Evolutionary conservation across 352 stramenopile genomes (phyloP), one percentile per base, ranked within the genome.

Genomic region (Phytophthora sojae): DNA sequence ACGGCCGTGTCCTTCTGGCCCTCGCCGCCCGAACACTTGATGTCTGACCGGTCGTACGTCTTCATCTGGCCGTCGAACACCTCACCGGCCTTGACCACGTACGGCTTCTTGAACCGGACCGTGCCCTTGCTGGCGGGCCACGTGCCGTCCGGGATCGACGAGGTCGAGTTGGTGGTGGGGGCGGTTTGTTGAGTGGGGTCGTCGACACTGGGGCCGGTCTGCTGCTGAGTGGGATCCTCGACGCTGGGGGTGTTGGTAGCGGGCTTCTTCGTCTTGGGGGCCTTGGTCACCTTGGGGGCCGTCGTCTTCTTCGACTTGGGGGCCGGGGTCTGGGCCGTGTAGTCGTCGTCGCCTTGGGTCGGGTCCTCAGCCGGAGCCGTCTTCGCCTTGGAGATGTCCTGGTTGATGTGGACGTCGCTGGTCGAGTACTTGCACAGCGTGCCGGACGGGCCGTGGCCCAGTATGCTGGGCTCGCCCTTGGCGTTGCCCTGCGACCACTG

Each of bases 361-460:
- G 49, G 49, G 11, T 55, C 11, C 23, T 35, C 21, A 7, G 47
- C 3, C 26, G 25, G 11, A 6, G 51, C 6, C 11, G 25, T 39
- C 26, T 42, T 21, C 37, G 51, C 61, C 50, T 67, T 32, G 4
- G 47, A 57, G 17, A 71, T 50, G 30, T 71, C 49, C 56, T 66
- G n/a, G 49, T 71, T 71, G 57, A 71, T 71, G 56, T 71, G 64
- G 19, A 72, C 58, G 8, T 72, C 64, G 17, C 64, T 72, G 23
- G 39, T 45, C n/a, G 64, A 56, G 64, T 71, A 71, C 64, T 67
- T 9, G 49, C 64, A 71, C n/a, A 71, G 50, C 3, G 9, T 6
- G 0, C n/a, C 19, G 3, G 60, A 67, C 8, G 60, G 60, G 23
- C 60, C 60, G 23, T 59, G 29, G 19, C 59, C 59, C 21, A 66